A percentile compares a stretch with the other conserved stretches of the same genome.
Conservation (phyloP, 805 yeast genomes). For the Henningerozyma blattae region DNA sequence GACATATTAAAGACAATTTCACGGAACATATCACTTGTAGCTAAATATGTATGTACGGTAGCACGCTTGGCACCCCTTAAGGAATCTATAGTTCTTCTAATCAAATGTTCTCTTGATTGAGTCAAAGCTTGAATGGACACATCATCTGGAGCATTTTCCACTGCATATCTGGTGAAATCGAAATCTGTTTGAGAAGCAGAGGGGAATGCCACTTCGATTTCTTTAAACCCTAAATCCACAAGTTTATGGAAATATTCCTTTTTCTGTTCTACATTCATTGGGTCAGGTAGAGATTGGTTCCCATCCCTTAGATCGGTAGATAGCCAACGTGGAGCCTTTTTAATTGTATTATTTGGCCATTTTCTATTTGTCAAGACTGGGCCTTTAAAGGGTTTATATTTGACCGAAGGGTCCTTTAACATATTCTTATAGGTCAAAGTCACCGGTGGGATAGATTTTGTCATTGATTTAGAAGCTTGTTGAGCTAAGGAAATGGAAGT, state of each 20-base stretch:
- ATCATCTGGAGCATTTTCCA: slow-evolving; percentile 63
- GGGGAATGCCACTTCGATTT: slow-evolving; percentile 76
- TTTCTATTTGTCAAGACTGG: slow-evolving; percentile 48
- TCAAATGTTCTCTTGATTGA: slow-evolving; percentile 66
- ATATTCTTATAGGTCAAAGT: slow-evolving; percentile 33
- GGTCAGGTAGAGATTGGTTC: slow-evolving; percentile 76
- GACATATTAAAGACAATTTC: slow-evolving; percentile 54
- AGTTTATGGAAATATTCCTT: slow-evolving; percentile 56
- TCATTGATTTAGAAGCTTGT: slow-evolving; percentile 9
- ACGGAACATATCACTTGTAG: slow-evolving; percentile 65
- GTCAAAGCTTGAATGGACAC: slow-evolving; percentile 66
- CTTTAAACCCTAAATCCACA: slow-evolving; percentile 66
- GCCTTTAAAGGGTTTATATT: slow-evolving; percentile 44
- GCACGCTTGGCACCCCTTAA: slow-evolving; percentile 66
- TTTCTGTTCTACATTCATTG: slow-evolving; percentile 74
- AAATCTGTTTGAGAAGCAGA: slow-evolving; percentile 72
- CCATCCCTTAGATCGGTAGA: slow-evolving; percentile 80
- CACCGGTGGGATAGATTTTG: slow-evolving; percentile 22
- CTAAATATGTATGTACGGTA: slow-evolving; percentile 64
- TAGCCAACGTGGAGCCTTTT: slow-evolving; percentile 67
- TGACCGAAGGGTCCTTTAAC: slow-evolving; percentile 56
- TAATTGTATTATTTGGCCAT: slow-evolving; percentile 55
- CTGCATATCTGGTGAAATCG: slow-evolving; percentile 67
- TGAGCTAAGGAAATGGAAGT: slow-evolving; percentile 12
- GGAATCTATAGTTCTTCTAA: slow-evolving; percentile 59